phyloP scores from a whole-genome alignment of 1,139 yeast species.

The Debaryomyces coudertii region DNA sequence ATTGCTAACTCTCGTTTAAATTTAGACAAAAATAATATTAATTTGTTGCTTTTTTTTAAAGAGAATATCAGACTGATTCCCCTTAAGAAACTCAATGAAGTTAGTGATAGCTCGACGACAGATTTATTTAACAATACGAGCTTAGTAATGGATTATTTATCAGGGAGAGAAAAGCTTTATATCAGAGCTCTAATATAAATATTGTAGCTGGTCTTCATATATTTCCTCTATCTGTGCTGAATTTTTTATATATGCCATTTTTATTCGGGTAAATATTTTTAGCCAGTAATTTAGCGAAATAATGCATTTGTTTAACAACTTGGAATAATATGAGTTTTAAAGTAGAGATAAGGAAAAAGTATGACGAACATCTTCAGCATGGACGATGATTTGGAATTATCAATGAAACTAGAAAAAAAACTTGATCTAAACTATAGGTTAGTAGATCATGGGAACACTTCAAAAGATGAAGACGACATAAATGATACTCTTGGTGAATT shows the following conservation, averaged over 20 bases:
- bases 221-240: background rate
- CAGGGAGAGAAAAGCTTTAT: slow-evolving; percentile 22
- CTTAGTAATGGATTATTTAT: slow-evolving; percentile 21
- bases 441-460: slow-evolving; percentile 13
- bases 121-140: slow-evolving; percentile 9
- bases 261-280: slow-evolving; percentile 7
- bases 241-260: slow-evolving; percentile 3
- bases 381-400: slow-evolving; percentile 21
- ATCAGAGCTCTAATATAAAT: slow-evolving; percentile 17
- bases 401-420: slow-evolving; percentile 15
- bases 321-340: background rate
- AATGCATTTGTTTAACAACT: background rate
- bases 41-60: slow-evolving; percentile 29
- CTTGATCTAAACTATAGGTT: slow-evolving; percentile 21
- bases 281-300: background rate
- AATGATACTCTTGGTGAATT: slow-evolving; percentile 12
- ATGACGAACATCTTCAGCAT: slow-evolving; percentile 24
- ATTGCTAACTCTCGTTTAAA: slow-evolving; percentile 22
- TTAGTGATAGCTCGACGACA: background rate
- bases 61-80: slow-evolving; percentile 28
- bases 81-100: slow-evolving; percentile 15
- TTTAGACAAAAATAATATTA: slow-evolving; percentile 20
- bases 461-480: slow-evolving; percentile 9
- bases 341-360: slow-evolving; percentile 1
- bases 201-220: background rate